Evolutionary conservation across 2,329 filamentous ascomycete species (phyloP), one percentile per base, ranked within the genome.

Genomic region (Ascomycota sp.): DNA sequence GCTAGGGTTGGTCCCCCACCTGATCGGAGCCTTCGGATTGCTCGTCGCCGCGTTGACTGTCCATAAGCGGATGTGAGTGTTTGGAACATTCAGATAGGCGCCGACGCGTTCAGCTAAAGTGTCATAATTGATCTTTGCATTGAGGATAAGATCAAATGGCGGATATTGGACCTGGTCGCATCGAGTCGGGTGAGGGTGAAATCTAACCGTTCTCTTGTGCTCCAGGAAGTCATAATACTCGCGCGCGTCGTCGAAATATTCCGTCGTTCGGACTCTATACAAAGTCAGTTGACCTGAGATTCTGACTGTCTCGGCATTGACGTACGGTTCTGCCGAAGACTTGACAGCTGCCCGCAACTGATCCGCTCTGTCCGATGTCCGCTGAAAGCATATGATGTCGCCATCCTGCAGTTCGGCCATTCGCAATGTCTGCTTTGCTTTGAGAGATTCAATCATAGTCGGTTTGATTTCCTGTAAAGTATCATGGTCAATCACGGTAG

Each of bases 401-500:
- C 89, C 89, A 43, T 98, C 86, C 48, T 95, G 86, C 17, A 98
- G 77, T 50, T 98, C 91, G 2, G 89, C 89, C 35, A 80, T 74
- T 39, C 83, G 79, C 35, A 98, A 64, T 0, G 83, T 82, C 45
- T 82, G 73, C 56, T 93, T 95, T 0, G 75, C 68, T 54, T 94
- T 95, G 60, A 98, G 76, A 6, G 69, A 65, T 47, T 98, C 91
- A 40, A 98, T 93, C 85, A 95, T 95, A 35, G 73, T 80, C 30
- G 85, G 83, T 55, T 95, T 98, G 55, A 98, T 95, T 58, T 98
- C 89, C 64, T 69, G 22, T 27, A 19, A 30, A 23, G 9, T 8
- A 11, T 28, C 21, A 29, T 25, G 23, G 7, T 23, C 10, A 30
- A 4, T 25, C 23, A 22, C 7, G 13, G 13, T 23, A 15, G 7